Conservation (phyloP, 768 basidiomycete genomes). For the Termitomyces eurrhizus region DNA sequence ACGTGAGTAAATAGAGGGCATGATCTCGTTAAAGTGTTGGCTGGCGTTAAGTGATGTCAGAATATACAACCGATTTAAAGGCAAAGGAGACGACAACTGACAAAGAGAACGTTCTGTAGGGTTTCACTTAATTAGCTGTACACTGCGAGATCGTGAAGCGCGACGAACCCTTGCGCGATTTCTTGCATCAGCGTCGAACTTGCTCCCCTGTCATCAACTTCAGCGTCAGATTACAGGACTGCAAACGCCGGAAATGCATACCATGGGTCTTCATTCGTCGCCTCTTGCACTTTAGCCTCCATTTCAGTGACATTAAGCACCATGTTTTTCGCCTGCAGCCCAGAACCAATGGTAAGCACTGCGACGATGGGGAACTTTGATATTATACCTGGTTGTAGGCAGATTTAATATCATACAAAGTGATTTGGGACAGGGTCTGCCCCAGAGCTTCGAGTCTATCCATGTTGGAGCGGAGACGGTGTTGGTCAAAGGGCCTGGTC, state of each 20-base stretch:
- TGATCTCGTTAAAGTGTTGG: conserved; percentile 98
- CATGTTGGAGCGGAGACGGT: conserved; percentile 39
- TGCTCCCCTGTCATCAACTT: conserved; percentile 62
- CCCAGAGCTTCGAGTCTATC: conserved; percentile 77
- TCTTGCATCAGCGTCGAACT: conserved; percentile 98
- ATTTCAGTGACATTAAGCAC: conserved; percentile 96
- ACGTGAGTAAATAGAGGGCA: conserved; percentile 92
- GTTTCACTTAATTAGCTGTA: neutral
- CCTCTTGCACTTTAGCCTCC: conserved; percentile 95
- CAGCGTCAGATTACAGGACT: neutral
- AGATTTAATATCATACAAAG: conserved; percentile 90
- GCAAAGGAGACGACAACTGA: conserved; percentile 35
- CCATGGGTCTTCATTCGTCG: conserved; percentile 98
- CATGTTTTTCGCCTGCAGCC: conserved; percentile 82
- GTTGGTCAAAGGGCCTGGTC: conserved; percentile 7
- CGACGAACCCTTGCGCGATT: conserved; percentile 85
- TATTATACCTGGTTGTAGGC: conserved; percentile 84
- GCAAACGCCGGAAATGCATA: conserved; percentile 28
- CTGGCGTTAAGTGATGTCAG: conserved; percentile 34
- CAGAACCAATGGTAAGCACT: neutral
- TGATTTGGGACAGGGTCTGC: conserved; percentile 73
- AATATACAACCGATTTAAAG: neutral
- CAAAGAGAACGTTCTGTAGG: conserved; percentile 92
- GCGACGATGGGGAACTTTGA: neutral
- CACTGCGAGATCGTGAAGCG: neutral